Evolutionary conservation across 768 basidiomycete species (phyloP), one percentile per base, ranked within the genome.

Genomic region (Leccinum ochraceum): DNA sequence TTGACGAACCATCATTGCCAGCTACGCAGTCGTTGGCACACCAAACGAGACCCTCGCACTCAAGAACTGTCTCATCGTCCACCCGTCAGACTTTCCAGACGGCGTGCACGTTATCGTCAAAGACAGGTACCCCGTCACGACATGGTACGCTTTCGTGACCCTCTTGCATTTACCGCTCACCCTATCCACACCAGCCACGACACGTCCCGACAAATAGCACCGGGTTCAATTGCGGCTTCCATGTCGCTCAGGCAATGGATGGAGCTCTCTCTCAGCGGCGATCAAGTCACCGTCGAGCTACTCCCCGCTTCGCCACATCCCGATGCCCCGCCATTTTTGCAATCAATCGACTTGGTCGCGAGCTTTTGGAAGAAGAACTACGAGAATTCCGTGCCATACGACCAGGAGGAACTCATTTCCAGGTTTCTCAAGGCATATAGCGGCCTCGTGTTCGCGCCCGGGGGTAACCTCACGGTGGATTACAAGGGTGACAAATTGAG

Each of bases 171-270:
- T 42, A 50, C 34, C 30, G 17, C 55, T 56, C 26, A 95, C 60
- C 37, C 56, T 17, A 56, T 56, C 14, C 6, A 32, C 26, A n/a
- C 39, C 8, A 95, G 93, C 51, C 88, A 92, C 63, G 93, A 95
- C 66, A 85, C 88, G 61, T 90, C 91, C 1, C 84, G 84, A 5
- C 87, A 83, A 61, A 71, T 99, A 4, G 75, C 76, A 5, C 85
- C 86, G 1, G 89, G 92, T 3, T 75, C 78, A 2, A 81, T 98
- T 30, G 94, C 89, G n/a, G 86, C 87, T 6, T 89, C 90, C 30
- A 81, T 85, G 24, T 76, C 86, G 60, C 92, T 94, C 60, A 85
- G 97, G 10, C 87, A 92, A 76, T 99, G 94, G 94, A 89, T 95
- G 48, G 88, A 88, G 6, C 80, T 98, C 7, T 94, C 94, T 16